Base-by-base conservation (phyloP, 257 asterid genomes). In the Scutellaria barbata region DNA sequence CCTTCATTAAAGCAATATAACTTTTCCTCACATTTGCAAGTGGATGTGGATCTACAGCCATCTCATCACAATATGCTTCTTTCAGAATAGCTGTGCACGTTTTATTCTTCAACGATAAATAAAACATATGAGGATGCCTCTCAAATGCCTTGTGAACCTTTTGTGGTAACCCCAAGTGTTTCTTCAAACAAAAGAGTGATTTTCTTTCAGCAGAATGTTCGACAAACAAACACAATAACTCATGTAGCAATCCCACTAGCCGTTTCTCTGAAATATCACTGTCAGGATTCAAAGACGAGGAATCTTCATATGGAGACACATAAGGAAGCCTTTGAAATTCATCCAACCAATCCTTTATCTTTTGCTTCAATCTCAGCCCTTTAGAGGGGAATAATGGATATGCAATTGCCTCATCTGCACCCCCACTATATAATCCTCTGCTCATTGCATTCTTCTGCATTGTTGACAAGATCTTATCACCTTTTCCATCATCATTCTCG, bases 151-250 rank as follows among this genome's bases (percentile, higher is more conserved):
- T 89, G 82, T 93, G 94, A 72, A 89, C 83, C 77, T 88, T 90
- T 79, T 93, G 97, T 0, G 98, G 98, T 77, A 93, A 78, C 4
- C 95, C 95, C 68, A 93, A 79, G 65, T 75, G 74, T 63, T 87
- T 87, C 80, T 85, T 86, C 80, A 89, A 81, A 63, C 86, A 82
- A 74, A 90, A 76, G n/a, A 93, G 54, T 18, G 67, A 77, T 77
- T 85, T 93, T 78, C 98, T 89, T 73, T 87, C 94, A 0, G 87
- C 89, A 74, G 97, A 79, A 85, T 90, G 96, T 64, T 90, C 95
- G 5, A 90, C 98, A 71, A 93, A 93, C 62, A 93, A 84, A 74
- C 90, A 76, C 65, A 90, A 75, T 80, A 89, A 47, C 83, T 90
- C 98, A 37, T 90, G 97, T 67, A 90, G 89, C 81, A 93, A 73